Base-by-base conservation (phyloP, 495 filamentous ascomycete genomes). In the Glutinoglossum americanum region DNA sequence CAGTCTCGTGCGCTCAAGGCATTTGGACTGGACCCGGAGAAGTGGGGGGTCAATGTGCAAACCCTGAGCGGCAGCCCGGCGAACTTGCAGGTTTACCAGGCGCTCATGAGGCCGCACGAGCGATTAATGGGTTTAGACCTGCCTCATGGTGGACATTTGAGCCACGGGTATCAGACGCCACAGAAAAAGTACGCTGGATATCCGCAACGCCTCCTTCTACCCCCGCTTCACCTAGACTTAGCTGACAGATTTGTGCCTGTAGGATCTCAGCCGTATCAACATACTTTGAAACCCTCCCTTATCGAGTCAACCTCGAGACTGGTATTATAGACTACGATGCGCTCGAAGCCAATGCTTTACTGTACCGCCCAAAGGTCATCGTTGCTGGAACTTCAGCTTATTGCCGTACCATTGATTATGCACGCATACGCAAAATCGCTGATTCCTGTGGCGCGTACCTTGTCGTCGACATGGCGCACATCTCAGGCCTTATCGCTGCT, bases 31-130 rank as follows among this genome's bases (percentile, higher is more conserved):
- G 84, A 94, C 70, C 61, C 80, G 23, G 80, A 82, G 64, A 85
- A 92, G 73, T 99, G 92, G 92, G 92, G 93, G 65, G 92, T 99
- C 75, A 99, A 99, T 67, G 92, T 99, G 55, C 92, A 99, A 74
- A 88, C 84, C 68, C 71, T 99, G 69, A 86, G 81, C 69, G 87
- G 89, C 60, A 85, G 80, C 70, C 92, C 92, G 60, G 92, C 92
- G 71, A 99, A 99, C 72, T 72, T 99, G 60, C 90, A 98, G 77
- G 89, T 94, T 62, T 97, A 99, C 76, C 93, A 97, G 76, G 92
- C 92, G 60, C 83, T 99, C 67, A 96, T 98, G 89, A 82, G 82
- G 67, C 87, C 88, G 33, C 92, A 96, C 68, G 92, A 96, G 62
- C 80, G 92, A 62, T 72, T 99, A 62, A 97, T 99, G 93, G 92